Conservation (phyloP, 495 filamentous ascomycete species). For the Hyaloscypha hepaticicola region DNA sequence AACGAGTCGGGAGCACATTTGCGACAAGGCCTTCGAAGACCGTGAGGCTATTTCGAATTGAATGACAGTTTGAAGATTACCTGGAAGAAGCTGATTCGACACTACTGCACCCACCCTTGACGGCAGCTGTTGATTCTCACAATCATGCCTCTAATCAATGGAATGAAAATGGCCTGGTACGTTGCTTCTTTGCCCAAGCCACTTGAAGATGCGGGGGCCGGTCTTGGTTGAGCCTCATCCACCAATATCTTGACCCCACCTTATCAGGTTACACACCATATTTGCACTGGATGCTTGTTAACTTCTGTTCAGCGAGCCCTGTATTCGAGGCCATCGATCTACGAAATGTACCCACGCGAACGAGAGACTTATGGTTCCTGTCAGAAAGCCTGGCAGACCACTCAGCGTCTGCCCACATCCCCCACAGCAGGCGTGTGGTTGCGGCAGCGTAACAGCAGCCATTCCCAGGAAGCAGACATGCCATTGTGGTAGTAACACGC, state of each 20-base stretch:
- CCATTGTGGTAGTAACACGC: slow-evolving; percentile 36
- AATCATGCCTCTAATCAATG: slow-evolving; percentile 55
- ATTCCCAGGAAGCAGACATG: slow-evolving; percentile 52
- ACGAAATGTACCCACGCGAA: slow-evolving; percentile 78
- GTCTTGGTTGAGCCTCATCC: slow-evolving; percentile 4
- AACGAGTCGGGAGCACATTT: slow-evolving; percentile 12
- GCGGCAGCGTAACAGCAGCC: slow-evolving; percentile 50
- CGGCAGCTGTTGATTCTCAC: slow-evolving; percentile 1
- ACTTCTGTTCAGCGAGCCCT: slow-evolving; percentile 62
- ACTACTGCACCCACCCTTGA: slow-evolving; percentile 5
- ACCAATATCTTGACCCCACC: slow-evolving; percentile 14
- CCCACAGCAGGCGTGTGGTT: slow-evolving; percentile 51
- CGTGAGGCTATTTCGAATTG: slow-evolving; percentile 30
- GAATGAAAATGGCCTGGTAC: slow-evolving; percentile 60
- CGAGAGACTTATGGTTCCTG: slow-evolving; percentile 70
- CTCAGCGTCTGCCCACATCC: slow-evolving; percentile 75
- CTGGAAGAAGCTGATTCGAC: slow-evolving; percentile 8
- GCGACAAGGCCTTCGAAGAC: slow-evolving; percentile 17
- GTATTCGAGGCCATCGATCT: slow-evolving; percentile 82
- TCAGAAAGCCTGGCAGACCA: slow-evolving; percentile 78
- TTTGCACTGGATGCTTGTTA: background rate
- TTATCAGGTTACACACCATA: background rate
- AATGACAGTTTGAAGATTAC: slow-evolving; percentile 2
- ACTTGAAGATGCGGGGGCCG: slow-evolving; percentile 2
- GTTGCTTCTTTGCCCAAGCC: slow-evolving; percentile 27